Evolutionary conservation across 768 basidiomycete genomes (phyloP), one percentile per base, ranked within the genome.

Genomic region (Pleurotus sapidus): DNA sequence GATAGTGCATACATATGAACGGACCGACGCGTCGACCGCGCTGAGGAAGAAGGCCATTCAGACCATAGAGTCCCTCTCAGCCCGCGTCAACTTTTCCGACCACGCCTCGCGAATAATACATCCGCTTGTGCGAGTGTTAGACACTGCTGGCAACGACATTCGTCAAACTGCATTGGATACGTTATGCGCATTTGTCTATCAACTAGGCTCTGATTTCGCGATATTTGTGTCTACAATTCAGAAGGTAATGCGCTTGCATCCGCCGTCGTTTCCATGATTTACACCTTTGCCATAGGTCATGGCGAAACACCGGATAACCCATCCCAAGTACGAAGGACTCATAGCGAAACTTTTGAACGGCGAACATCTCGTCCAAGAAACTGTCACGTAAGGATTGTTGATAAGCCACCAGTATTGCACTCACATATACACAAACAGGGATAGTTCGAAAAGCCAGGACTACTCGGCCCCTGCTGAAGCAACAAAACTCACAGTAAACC

Each of bases 191-290:
- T 77, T 98, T 40, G 87, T 98, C 39, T 80, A 93, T 38, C 97
- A 99, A 65, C 84, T 99, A 53, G 95, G 95, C 1, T 88, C 95
- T 0, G 96, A 98, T 68, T 99, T 95, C 63, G 95, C 97, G 3
- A 93, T 99, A 45, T 99, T 98, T 64, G 91, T 98, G 37, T 95
- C 97, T 0, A 95, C 95, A 63, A 91, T 99, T 61, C 93, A 93
- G 70, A 98, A 98, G 81, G 95, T 91, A 46, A 15, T n/a, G 11
- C n/a, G 15, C 2, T 4, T 18, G 15, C 17, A n/a, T 8, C 3
- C 58, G 8, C 15, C 18, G 5, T 27, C 27, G 24, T 61, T 18
- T 20, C 39, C 34, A 17, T 45, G 55, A 20, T 48, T 27, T 50
- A 15, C 40, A 11, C 4, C 8, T 14, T 40, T 14, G 46, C 14